phyloP scores from a whole-genome alignment of 495 filamentous ascomycete genomes.

The Lasiosphaeria hispida region DNA sequence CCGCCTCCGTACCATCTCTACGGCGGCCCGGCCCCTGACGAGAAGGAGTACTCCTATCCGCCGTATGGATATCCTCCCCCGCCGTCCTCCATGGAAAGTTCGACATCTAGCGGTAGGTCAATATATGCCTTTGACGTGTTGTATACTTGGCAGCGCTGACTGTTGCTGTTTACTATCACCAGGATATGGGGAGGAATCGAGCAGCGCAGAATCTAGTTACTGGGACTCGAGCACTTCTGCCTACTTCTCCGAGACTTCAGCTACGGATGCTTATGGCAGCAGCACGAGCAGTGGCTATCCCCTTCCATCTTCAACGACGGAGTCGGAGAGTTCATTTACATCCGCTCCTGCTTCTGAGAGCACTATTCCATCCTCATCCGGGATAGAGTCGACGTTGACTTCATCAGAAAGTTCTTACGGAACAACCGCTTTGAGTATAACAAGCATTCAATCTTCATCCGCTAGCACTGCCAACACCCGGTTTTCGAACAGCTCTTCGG shows the following conservation, averaged over 20 bases:
- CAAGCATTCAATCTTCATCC: neutral
- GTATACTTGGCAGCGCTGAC: no score
- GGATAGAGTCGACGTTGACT: neutral
- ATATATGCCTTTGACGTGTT: neutral
- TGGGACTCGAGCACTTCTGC: neutral
- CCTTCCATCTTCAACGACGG: slow-evolving; percentile 4
- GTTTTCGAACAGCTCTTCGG: neutral
- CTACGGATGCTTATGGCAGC: slow-evolving; percentile 9
- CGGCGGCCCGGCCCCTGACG: slow-evolving; percentile 23
- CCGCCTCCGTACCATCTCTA: slow-evolving; percentile 27
- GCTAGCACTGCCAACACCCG: neutral
- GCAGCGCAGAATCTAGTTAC: slow-evolving; percentile 7
- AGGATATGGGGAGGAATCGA: slow-evolving; percentile 8
- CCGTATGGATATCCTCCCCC: slow-evolving; percentile 46
- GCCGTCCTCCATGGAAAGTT: slow-evolving; percentile 15
- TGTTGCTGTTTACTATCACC: slow-evolving; percentile 9
- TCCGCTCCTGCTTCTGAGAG: neutral
- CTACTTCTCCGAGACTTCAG: slow-evolving; percentile 13
- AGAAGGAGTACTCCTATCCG: slow-evolving; percentile 36
- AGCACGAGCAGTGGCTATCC: slow-evolving; percentile 6
- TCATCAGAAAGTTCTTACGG: slow-evolving; percentile 2
- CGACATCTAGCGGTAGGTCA: neutral
- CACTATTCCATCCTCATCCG: neutral
- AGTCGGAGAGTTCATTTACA: neutral
- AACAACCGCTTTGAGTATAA: neutral